phyloP scores from a whole-genome alignment of 2,329 filamentous ascomycete species.

The Pezicula radicicola region DNA sequence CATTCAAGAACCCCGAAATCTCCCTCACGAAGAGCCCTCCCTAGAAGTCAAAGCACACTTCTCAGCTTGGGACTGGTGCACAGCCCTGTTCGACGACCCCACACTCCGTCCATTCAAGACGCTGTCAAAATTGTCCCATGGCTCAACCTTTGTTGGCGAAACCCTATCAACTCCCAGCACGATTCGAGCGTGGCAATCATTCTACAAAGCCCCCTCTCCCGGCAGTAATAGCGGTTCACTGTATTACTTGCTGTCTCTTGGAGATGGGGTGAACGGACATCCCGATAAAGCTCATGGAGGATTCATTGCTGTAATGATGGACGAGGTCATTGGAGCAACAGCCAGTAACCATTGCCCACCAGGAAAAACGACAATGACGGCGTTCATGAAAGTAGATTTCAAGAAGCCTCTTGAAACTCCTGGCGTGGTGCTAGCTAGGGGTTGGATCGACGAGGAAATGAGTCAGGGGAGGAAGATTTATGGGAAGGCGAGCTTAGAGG shows the following conservation, averaged over 20 bases:
- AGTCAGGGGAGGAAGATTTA: conserved; percentile 50
- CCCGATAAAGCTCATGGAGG: conserved; percentile 52
- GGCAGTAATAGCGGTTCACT: neutral
- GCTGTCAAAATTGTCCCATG: neutral
- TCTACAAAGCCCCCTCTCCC: neutral
- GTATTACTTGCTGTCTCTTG: conserved; percentile 31
- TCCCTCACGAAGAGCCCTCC: conserved; percentile 10
- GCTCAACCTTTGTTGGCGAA: neutral
- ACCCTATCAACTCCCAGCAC: neutral
- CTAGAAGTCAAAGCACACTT: neutral
- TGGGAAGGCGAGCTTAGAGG: conserved; percentile 42
- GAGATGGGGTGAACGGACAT: conserved; percentile 49
- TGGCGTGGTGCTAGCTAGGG: conserved; percentile 41
- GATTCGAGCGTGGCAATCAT: conserved; percentile 1
- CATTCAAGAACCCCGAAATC: neutral
- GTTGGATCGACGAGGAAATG: conserved; percentile 33
- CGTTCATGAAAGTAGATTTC: conserved; percentile 51
- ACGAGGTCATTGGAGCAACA: conserved; percentile 42
- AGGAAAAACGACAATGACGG: conserved; percentile 31
- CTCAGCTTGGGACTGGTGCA: neutral
- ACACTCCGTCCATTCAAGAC: neutral
- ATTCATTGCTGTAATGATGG: conserved; percentile 51
- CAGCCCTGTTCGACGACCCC: neutral
- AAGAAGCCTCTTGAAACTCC: conserved; percentile 46
- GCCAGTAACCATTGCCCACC: neutral